These are phyloP conservation scores for Acer negundo DNA, from an alignment of 345 rosid species.

Conservation along the genomic window DNA sequence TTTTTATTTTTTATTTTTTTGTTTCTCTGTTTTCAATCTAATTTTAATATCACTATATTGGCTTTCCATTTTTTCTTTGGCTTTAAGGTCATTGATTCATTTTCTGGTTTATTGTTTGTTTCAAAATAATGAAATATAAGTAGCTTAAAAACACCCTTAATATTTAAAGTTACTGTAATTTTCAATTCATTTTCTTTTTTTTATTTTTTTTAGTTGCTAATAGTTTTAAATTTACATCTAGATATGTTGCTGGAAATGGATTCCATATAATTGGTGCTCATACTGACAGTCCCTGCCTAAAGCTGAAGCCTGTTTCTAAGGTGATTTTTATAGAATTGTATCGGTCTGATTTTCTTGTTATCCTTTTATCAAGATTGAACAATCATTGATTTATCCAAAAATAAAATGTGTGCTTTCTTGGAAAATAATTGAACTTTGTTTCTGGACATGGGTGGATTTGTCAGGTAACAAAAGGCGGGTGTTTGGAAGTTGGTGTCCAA, in stretches of 20 bases:
- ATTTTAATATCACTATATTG: background rate
- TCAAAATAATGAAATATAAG: background rate
- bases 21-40: background rate
- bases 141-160: background rate
- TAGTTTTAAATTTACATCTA: conserved; percentile 24
- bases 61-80: background rate
- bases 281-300: conserved; percentile 95
- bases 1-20: background rate
- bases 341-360: background rate
- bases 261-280: conserved; percentile 89
- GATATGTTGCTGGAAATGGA: conserved; percentile 94
- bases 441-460: conserved; percentile 21
- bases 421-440: background rate
- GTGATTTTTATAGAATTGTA: conserved; percentile 26
- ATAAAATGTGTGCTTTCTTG: background rate
- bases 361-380: background rate
- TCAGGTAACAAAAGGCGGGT: conserved; percentile 79
- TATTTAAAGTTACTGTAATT: no score
- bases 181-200: no score
- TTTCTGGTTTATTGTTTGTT: background rate
- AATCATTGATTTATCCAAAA: background rate
- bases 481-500: conserved; percentile 90
- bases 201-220: conserved; percentile 2
- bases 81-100: background rate
- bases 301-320: conserved; percentile 93